phyloP scores from a whole-genome alignment of 2,329 filamentous ascomycete genomes.

The Trichoderma gracile region DNA sequence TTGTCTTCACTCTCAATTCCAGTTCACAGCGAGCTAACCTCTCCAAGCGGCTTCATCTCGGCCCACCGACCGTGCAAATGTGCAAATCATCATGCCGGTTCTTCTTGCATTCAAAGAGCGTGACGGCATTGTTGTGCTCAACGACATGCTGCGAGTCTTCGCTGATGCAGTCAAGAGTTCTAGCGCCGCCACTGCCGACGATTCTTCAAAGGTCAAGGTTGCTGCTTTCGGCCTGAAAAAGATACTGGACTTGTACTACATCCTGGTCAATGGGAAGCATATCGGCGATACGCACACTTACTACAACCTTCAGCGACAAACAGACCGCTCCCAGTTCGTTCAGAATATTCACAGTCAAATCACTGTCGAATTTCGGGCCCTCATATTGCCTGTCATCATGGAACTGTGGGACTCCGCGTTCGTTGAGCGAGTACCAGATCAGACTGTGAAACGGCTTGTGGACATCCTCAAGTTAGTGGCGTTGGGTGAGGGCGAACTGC shows the following conservation, averaged over 20 bases:
- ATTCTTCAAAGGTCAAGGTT: slow-evolving; percentile 49
- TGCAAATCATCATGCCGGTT: slow-evolving; percentile 69
- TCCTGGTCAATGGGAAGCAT: slow-evolving; percentile 75
- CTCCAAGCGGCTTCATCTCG: slow-evolving; percentile 37
- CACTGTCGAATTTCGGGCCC: slow-evolving; percentile 79
- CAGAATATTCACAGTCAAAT: slow-evolving; percentile 65
- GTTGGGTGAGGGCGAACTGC: slow-evolving; percentile 71
- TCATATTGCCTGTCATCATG: slow-evolving; percentile 72
- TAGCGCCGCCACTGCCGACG: slow-evolving; percentile 47
- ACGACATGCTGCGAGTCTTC: slow-evolving; percentile 70
- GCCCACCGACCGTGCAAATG: slow-evolving; percentile 50
- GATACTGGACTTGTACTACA: slow-evolving; percentile 77
- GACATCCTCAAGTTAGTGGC: slow-evolving; percentile 80
- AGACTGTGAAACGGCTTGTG: slow-evolving; percentile 76
- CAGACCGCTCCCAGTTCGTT: slow-evolving; percentile 45
- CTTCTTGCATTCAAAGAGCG: slow-evolving; percentile 83
- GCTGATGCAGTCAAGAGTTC: slow-evolving; percentile 36
- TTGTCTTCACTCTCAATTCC: neutral
- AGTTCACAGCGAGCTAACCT: slow-evolving; percentile 31
- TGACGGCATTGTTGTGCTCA: slow-evolving; percentile 73
- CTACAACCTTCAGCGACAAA: slow-evolving; percentile 47
- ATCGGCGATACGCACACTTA: slow-evolving; percentile 72
- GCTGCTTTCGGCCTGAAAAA: slow-evolving; percentile 69
- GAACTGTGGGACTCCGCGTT: slow-evolving; percentile 84
- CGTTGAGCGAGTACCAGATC: slow-evolving; percentile 75